Conservation (phyloP, 352 stramenopile species). For the Pythium aphanidermatum region DNA sequence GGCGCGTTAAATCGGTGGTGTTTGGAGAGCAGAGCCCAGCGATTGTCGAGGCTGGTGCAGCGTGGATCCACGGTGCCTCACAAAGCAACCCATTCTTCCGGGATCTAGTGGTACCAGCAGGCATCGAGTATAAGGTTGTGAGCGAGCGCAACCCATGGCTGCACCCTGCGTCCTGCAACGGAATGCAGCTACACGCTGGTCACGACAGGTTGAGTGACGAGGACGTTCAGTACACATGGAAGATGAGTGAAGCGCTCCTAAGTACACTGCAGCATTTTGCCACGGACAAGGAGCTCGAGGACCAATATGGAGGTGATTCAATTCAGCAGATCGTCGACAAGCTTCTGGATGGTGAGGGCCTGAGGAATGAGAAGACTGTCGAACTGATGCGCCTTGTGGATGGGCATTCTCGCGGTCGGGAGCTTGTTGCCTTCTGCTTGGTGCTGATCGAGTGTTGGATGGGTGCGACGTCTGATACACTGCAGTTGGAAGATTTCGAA, state of each 20-base stretch:
- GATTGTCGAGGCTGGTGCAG: constrained; percentile 46
- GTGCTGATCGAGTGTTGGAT: constrained; percentile 56
- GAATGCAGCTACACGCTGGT: constrained; percentile 42
- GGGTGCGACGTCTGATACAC: constrained; percentile 32
- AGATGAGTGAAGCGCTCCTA: constrained; percentile 39
- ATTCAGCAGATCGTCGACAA: constrained; percentile 31
- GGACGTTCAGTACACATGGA: constrained; percentile 34
- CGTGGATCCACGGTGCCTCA: constrained; percentile 53
- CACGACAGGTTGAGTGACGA: constrained; percentile 19
- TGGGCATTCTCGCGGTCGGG: neutral
- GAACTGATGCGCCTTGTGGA: constrained; percentile 1
- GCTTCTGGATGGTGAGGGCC: constrained; percentile 12
- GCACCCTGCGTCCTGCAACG: constrained; percentile 33
- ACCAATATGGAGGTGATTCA: constrained; percentile 16
- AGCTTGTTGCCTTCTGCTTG: constrained; percentile 32
- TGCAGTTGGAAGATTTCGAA: constrained; percentile 55
- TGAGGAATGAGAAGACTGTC: neutral
- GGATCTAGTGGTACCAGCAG: constrained; percentile 32
- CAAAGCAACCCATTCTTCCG: constrained; percentile 26
- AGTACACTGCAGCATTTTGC: constrained; percentile 32
- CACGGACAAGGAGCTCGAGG: constrained; percentile 7
- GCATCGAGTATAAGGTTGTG: constrained; percentile 41
- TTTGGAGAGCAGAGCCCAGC: constrained; percentile 39
- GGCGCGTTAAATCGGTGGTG: constrained; percentile 36
- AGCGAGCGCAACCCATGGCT: constrained; percentile 54